Percentiles rank a stretch among this genome's conserved stretches.
phyloP scores from a whole-genome alignment of 345 rosid genomes.

The Hibiscus trionum region DNA sequence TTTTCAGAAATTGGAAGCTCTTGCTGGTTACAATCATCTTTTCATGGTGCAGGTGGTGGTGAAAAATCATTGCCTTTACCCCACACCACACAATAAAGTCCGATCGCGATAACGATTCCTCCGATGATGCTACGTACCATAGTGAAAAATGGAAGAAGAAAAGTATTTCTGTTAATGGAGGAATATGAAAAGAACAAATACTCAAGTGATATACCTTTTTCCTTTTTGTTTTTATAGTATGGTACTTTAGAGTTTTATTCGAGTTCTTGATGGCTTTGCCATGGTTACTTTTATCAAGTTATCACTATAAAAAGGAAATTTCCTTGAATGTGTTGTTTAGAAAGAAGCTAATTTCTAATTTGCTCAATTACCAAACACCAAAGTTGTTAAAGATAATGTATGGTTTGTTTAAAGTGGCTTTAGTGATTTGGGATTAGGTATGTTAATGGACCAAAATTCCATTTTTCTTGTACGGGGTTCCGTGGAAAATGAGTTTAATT shows the following conservation, averaged over 20 bases:
- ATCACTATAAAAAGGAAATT: neutral
- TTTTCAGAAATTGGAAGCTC: slow-evolving; percentile 33
- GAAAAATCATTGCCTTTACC: slow-evolving; percentile 56
- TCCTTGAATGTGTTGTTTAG: neutral
- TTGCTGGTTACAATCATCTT: neutral
- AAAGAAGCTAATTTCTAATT: neutral
- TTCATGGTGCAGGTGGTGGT: neutral
- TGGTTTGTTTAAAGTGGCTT: neutral
- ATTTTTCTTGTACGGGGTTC: neutral
- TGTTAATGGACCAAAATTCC: slow-evolving; percentile 1
- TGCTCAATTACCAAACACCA: neutral
- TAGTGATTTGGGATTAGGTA: slow-evolving; percentile 1
- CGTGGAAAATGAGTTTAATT: neutral
- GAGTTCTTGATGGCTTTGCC: too few species aligned
- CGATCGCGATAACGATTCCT: slow-evolving; percentile 51
- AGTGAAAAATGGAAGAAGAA: neutral
- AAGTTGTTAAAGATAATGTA: neutral
- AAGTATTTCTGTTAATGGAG: neutral
- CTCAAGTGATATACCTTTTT: neutral
- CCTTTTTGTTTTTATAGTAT: too few species aligned
- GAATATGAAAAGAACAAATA: neutral
- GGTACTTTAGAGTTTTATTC: neutral
- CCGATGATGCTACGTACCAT: slow-evolving; percentile 41
- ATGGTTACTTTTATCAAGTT: neutral
- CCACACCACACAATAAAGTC: slow-evolving; percentile 58